Percentiles rank a stretch among this genome's conserved stretches.
phyloP scores from a whole-genome alignment of 2,329 filamentous ascomycete species.

The Claviceps digitariae region DNA sequence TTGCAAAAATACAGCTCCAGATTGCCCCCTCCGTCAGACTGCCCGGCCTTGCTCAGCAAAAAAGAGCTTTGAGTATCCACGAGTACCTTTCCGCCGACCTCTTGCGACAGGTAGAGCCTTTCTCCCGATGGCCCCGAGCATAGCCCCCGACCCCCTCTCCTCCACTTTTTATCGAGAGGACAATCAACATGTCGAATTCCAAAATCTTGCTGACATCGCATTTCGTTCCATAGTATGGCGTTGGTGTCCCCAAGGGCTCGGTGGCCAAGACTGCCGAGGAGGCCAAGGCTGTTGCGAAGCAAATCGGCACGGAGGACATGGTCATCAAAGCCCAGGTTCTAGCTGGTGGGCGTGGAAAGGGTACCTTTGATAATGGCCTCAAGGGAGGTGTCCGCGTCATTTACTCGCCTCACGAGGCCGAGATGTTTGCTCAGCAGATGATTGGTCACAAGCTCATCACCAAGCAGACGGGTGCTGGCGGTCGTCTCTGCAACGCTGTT shows the following conservation, averaged over 20 bases:
- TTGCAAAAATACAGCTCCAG: slow-evolving; percentile 12
- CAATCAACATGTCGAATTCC: background rate
- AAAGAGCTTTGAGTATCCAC: slow-evolving; percentile 86
- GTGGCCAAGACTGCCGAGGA: slow-evolving; percentile 74
- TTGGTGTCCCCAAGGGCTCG: slow-evolving; percentile 80
- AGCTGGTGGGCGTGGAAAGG: slow-evolving; percentile 94
- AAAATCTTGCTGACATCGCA: slow-evolving; percentile 7
- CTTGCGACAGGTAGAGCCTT: slow-evolving; percentile 50
- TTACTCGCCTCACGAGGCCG: slow-evolving; percentile 91
- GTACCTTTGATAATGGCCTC: slow-evolving; percentile 92
- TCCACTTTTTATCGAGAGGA: background rate
- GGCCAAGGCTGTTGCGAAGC: slow-evolving; percentile 82
- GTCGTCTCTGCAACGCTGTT: slow-evolving; percentile 90
- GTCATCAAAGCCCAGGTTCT: slow-evolving; percentile 99
- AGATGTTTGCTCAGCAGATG: slow-evolving; percentile 98
- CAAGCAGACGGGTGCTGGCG: slow-evolving; percentile 92
- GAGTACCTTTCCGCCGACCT: slow-evolving; percentile 95
- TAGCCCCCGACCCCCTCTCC: background rate
- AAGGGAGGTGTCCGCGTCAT: slow-evolving; percentile 98
- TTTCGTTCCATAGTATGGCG: slow-evolving; percentile 59
- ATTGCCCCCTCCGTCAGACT: slow-evolving; percentile 37
- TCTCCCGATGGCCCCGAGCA: slow-evolving; percentile 3
- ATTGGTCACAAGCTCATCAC: slow-evolving; percentile 99
- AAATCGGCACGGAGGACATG: slow-evolving; percentile 89
- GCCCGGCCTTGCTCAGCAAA: slow-evolving; percentile 61